Conservation (phyloP, 2,329 filamentous ascomycete species). For the Thielaviopsis populi region DNA sequence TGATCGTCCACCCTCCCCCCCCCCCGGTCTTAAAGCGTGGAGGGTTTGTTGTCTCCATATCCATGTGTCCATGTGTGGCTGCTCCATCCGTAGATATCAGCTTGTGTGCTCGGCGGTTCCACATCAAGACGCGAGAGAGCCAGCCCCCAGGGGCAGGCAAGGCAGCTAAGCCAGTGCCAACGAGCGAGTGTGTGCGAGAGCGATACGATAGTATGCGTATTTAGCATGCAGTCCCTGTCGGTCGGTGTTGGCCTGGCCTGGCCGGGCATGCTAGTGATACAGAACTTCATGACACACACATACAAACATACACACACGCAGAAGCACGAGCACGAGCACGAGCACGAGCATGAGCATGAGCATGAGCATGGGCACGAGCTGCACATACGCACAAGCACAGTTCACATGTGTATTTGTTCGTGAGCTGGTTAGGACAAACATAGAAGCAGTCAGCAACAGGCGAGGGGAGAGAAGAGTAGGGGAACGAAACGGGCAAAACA, state of each 20-base stretch:
- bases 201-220: too few species aligned
- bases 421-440: not conserved
- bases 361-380: too few species aligned
- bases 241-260: too few species aligned
- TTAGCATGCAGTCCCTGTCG: too few species aligned
- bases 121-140: too few species aligned
- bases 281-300: too few species aligned
- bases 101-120: not conserved
- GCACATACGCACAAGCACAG: not conserved
- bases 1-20: not conserved
- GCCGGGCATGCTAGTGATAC: too few species aligned
- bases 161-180: not conserved
- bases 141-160: not conserved
- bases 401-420: not conserved
- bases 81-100: not conserved
- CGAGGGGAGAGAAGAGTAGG: not conserved
- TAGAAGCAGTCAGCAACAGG: not conserved
- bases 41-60: not conserved
- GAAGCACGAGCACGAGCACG: too few species aligned
- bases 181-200: too few species aligned
- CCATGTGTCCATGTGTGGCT: not conserved
- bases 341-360: too few species aligned
- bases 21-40: not conserved
- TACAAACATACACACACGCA: too few species aligned
- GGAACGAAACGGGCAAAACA: too few species aligned